Base-by-base conservation (phyloP, 2,329 filamentous ascomycete species). In the Aspergillus sergii region DNA sequence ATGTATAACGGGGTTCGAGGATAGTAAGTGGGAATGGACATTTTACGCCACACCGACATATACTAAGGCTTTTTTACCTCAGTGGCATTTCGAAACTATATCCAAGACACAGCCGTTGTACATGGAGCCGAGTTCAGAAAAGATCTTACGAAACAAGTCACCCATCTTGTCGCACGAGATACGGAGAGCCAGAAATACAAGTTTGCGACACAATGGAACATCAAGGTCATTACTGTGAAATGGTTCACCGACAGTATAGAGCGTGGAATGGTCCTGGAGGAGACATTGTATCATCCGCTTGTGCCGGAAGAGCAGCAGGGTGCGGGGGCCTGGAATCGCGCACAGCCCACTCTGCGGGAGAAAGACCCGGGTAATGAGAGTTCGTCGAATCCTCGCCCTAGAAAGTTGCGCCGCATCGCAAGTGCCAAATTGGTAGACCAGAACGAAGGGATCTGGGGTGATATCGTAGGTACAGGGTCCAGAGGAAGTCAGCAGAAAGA, bases 221-320 rank as follows among this genome's bases (percentile, higher is more conserved):
- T 97, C 68, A 88, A 88, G 58, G 87, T 93, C 28, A 93, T 99
- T 28, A 89, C 91, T 1, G 77, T 91, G 39, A 89, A 93, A 73
- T 99, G 95, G 95, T 85, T 98, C 43, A 82, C 89, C 57, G 91
- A 97, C 72, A 94, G 91, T 71, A 78, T 95, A 63, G 86, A 91
- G 67, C 86, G 95, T 66, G 93, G 93, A 61, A 95, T 99, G 93
- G 91, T 94, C 23, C 81, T 99, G 23, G 92, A 97, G 60, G 95
- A 98, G 76, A 79, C 82, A n/a, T 88, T 87, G 64, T 99, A 96
- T 76, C 89, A 96, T 73, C 94, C 93, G 2, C 81, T 86, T 30
- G 76, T 94, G 21, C 88, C 92, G 0, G 68, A 74, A 8, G 87
- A 90, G 67, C 84, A 93, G 72, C 90, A 93, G 73, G 95, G 94